Evolutionary conservation across 2,329 filamentous ascomycete species (phyloP).

Genomic region (Xylariaceae sp.): DNA sequence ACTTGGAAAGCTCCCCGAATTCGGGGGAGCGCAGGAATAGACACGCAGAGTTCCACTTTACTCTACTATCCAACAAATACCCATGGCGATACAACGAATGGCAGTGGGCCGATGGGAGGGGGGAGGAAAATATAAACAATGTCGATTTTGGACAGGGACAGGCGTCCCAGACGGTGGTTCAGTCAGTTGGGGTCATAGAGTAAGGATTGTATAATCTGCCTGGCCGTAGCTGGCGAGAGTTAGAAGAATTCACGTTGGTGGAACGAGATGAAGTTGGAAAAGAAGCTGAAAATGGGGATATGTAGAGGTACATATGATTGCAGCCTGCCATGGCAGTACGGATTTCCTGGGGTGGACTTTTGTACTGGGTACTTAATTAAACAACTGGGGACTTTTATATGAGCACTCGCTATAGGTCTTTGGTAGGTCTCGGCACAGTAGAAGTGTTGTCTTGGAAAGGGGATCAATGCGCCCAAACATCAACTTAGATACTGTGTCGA

Average conservation of each 20-base stretch:
- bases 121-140: conserved; percentile 6
- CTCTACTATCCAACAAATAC: too few relatives aligned
- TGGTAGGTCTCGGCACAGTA: neutral
- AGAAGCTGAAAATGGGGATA: conserved; percentile 17
- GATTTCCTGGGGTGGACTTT: neutral
- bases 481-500: neutral
- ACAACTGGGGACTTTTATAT: neutral
- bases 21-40: too few relatives aligned
- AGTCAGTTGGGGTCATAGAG: conserved; percentile 28
- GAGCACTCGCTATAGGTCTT: neutral
- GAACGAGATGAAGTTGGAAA: conserved; percentile 22
- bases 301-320: neutral
- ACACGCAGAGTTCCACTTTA: too few relatives aligned
- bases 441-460: neutral
- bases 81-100: conserved; percentile 40
- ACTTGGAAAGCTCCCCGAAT: too few relatives aligned
- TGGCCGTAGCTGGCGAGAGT: conserved; percentile 30
- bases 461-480: neutral
- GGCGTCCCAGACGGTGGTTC: conserved; percentile 19
- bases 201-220: conserved; percentile 35
- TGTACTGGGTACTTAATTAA: neutral
- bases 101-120: neutral
- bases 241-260: conserved; percentile 25
- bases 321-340: too few relatives aligned
- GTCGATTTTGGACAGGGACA: conserved; percentile 20